phyloP scores from a whole-genome alignment of 345 rosid species.

The Sonneratia alba region DNA sequence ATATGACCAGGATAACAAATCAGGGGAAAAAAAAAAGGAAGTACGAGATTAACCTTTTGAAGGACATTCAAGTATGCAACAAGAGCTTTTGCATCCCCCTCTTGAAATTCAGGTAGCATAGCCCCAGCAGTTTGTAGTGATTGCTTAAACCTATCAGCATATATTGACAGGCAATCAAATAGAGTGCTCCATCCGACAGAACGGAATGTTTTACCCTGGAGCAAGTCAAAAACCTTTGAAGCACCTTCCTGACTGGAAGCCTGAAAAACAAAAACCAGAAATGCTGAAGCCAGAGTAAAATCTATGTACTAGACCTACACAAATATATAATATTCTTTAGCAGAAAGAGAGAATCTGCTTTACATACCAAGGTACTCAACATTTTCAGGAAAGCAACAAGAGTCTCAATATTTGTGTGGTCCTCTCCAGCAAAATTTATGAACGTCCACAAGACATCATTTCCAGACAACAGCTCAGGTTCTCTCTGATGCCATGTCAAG shows the following conservation, averaged over 20 bases:
- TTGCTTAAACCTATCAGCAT: constrained; percentile 87
- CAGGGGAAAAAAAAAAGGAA: neutral
- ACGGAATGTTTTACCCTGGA: constrained; percentile 77
- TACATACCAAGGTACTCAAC: constrained; percentile 85
- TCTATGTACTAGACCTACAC: neutral
- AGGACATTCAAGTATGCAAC: constrained; percentile 94
- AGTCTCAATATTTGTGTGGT: constrained; percentile 88
- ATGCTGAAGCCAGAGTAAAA: neutral
- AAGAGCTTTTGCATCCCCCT: constrained; percentile 93
- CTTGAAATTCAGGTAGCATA: constrained; percentile 79
- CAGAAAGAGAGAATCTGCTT: neutral
- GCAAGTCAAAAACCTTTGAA: constrained; percentile 78
- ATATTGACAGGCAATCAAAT: constrained; percentile 76
- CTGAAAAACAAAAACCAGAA: constrained; percentile 24
- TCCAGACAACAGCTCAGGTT: constrained; percentile 79
- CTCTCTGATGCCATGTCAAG: constrained; percentile 45
- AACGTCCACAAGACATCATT: constrained; percentile 97
- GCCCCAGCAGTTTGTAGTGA: constrained; percentile 81
- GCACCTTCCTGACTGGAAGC: constrained; percentile 95
- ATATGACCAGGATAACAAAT: neutral
- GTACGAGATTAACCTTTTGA: constrained; percentile 53
- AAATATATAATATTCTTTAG: neutral
- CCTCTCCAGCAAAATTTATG: constrained; percentile 96
- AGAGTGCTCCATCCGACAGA: constrained; percentile 90
- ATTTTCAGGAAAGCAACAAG: constrained; percentile 92